These are phyloP conservation scores for Fusarium austroafricanum DNA, from an alignment of 2,329 filamentous ascomycete species.

Conservation along the genomic window DNA sequence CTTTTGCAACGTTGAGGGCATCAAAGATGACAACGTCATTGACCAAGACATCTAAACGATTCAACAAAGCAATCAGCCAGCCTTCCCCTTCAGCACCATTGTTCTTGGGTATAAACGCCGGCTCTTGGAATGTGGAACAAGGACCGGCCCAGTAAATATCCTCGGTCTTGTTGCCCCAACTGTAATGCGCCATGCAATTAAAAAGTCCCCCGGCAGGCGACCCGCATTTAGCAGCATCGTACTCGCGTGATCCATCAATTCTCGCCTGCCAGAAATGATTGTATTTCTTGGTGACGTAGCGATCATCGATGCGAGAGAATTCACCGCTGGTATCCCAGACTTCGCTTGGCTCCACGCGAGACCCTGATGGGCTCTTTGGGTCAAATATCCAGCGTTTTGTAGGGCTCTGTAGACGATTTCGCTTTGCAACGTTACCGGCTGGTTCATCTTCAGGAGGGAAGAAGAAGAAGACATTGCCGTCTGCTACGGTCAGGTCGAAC, in stretches of 20 bases:
- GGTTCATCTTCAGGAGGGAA: constrained; percentile 3
- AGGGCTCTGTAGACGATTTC: not conserved
- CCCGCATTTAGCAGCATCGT: not conserved
- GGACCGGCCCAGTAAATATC: constrained; percentile 7
- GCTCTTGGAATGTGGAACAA: constrained; percentile 12
- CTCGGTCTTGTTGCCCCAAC: constrained; percentile 3
- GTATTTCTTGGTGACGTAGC: constrained; percentile 12
- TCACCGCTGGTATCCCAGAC: constrained; percentile 3
- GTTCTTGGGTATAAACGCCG: constrained; percentile 8
- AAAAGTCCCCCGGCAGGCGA: constrained; percentile 7
- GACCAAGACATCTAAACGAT: constrained; percentile 13
- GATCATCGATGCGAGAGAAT: constrained; percentile 21
- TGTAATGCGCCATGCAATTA: constrained; percentile 17
- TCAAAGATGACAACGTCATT: constrained; percentile 21
- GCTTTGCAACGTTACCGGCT: not conserved
- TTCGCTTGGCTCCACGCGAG: not conserved
- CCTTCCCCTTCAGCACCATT: not conserved
- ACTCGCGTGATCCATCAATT: not conserved
- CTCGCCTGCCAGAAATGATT: constrained; percentile 20
- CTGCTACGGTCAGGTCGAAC: constrained; percentile 20
- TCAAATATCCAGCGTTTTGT: not conserved
- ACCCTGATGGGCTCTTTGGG: not conserved
- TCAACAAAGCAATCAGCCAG: not conserved
- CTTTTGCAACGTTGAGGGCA: not conserved
- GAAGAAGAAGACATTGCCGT: constrained; percentile 28